Percentiles rank a stretch among this genome's conserved stretches.
These are phyloP conservation scores for Russula ochroleuca DNA, from an alignment of 768 basidiomycete genomes.

Conservation along the genomic window DNA sequence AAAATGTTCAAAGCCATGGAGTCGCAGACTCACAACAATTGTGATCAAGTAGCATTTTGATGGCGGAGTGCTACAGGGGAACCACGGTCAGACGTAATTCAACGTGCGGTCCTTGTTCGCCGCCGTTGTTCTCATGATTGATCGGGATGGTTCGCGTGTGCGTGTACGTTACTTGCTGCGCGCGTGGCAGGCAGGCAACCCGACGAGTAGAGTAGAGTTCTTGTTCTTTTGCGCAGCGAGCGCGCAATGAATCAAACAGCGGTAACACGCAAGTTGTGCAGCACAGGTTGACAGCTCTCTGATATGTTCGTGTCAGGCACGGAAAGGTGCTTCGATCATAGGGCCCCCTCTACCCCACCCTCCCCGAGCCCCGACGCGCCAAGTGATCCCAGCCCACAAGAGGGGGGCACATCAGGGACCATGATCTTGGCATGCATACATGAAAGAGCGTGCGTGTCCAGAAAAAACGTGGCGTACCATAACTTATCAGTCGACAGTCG, in stretches of 20 bases:
- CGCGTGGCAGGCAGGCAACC: neutral
- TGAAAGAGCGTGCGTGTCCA: neutral
- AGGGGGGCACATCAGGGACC: neutral
- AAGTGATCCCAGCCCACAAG: neutral
- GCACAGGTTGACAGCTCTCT: neutral
- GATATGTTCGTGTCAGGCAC: neutral
- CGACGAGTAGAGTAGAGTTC: neutral
- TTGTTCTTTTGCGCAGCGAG: neutral
- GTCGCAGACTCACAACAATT: neutral
- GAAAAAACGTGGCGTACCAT: neutral
- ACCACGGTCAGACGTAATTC: conserved; percentile 2
- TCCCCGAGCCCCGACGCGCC: neutral
- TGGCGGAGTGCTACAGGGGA: neutral
- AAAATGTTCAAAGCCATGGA: neutral
- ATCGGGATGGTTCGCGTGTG: neutral
- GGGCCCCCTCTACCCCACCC: conserved; percentile 5
- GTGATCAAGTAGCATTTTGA: neutral
- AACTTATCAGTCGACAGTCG: neutral
- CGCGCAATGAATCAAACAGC: neutral
- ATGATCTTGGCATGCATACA: neutral
- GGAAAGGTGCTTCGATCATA: conserved; percentile 4
- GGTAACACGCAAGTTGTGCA: neutral
- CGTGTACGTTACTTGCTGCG: neutral
- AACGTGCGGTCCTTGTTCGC: neutral
- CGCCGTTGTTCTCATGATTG: neutral